Conservation (phyloP, 2,329 filamentous ascomycete genomes). For the Aspergillus spinulosporus region DNA sequence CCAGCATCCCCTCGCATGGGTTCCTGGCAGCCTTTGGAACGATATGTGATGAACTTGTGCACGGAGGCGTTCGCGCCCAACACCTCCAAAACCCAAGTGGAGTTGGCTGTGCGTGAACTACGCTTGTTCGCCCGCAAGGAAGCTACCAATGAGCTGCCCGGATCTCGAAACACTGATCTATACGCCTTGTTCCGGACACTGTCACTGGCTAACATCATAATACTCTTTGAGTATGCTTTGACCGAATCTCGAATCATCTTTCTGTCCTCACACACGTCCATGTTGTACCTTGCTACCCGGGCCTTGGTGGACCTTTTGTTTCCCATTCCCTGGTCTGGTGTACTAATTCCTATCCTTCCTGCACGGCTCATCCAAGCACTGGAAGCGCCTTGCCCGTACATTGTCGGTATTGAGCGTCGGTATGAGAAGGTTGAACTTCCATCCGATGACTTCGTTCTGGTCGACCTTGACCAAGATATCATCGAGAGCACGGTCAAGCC, state of each 20-base stretch:
- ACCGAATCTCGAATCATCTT: constrained; percentile 95
- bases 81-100: constrained; percentile 92
- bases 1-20: constrained; percentile 87
- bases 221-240: constrained; percentile 89
- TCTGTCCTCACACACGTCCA: constrained; percentile 89
- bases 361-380: constrained; percentile 84
- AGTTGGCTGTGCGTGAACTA: constrained; percentile 84
- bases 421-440: constrained; percentile 69
- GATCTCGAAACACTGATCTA: constrained; percentile 85
- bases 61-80: constrained; percentile 91
- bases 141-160: constrained; percentile 87
- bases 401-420: constrained; percentile 89
- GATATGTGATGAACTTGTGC: constrained; percentile 95
- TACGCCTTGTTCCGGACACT: constrained; percentile 90
- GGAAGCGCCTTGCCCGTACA: constrained; percentile 94
- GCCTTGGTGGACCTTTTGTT: constrained; percentile 85
- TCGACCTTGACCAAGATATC: constrained; percentile 87
- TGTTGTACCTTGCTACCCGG: constrained; percentile 90
- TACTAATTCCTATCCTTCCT: constrained; percentile 89
- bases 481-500: constrained; percentile 82
- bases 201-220: constrained; percentile 87
- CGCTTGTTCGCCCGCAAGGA: constrained; percentile 91
- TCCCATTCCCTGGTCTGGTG: constrained; percentile 87
- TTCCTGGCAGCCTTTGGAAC: constrained; percentile 92
- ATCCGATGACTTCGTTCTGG: constrained; percentile 91